A percentile compares a stretch with the other conserved stretches of the same genome.
Evolutionary conservation across 441 rosid genomes (phyloP).

Genomic region (Biscutella auriculata): DNA sequence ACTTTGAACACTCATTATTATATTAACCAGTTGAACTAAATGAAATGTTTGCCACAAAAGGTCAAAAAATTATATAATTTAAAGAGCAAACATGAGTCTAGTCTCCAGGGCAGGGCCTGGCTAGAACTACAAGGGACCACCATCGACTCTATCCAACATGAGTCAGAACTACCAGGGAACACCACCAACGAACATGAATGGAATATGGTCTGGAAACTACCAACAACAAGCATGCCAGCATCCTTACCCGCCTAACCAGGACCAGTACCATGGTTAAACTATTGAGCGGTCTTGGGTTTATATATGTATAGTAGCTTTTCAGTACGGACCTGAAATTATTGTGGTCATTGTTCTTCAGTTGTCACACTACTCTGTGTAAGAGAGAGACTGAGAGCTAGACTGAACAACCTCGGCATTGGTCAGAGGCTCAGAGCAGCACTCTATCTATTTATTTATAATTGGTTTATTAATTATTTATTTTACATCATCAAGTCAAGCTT

Average conservation of each 20-base stretch:
- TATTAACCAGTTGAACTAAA: too few species aligned
- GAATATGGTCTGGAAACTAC: conserved; percentile 3
- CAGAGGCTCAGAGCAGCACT: neutral
- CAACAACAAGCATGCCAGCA: too few species aligned
- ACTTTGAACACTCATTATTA: too few species aligned
- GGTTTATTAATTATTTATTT: neutral
- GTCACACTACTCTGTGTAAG: neutral
- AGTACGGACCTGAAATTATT: neutral
- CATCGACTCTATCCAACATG: conserved; percentile 14
- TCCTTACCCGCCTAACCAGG: neutral
- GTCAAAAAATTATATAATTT: too few species aligned
- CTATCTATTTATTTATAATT: neutral
- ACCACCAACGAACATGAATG: conserved; percentile 1
- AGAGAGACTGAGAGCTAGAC: neutral
- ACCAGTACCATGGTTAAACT: neutral
- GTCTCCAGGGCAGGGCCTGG: too few species aligned
- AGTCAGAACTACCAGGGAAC: neutral
- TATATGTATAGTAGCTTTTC: neutral
- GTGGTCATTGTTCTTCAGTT: neutral
- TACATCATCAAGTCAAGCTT: neutral
- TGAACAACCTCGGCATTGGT: neutral
- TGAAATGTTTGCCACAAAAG: too few species aligned
- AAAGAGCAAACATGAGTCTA: too few species aligned
- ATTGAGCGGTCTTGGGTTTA: neutral
- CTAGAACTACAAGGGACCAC: neutral